These are phyloP conservation scores for Dittrichia graveolens DNA, from an alignment of 129 eudicot species.

Conservation along the genomic window DNA sequence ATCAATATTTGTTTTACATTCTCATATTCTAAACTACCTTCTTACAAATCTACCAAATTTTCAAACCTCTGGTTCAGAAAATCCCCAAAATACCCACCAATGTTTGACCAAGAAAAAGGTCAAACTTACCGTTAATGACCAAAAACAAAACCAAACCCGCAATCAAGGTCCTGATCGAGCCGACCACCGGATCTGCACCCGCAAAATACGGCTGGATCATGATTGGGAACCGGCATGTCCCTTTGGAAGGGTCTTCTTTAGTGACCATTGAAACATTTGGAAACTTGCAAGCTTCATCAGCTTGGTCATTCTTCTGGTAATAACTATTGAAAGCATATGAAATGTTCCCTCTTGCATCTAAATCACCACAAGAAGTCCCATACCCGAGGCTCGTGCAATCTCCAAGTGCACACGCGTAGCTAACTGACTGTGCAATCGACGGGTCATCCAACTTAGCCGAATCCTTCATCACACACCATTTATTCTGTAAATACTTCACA, in stretches of 20 bases:
- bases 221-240: slow-evolving; percentile 55
- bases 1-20: slow-evolving; percentile 7
- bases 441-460: slow-evolving; percentile 54
- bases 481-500: slow-evolving; percentile 45
- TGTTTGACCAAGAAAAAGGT: slow-evolving; percentile 15
- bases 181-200: slow-evolving; percentile 50
- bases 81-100: slow-evolving; percentile 21
- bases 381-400: slow-evolving; percentile 79
- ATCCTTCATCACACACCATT: slow-evolving; percentile 72
- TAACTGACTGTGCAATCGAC: slow-evolving; percentile 52
- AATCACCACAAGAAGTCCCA: slow-evolving; percentile 57
- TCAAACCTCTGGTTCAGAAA: background rate
- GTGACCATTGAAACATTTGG: slow-evolving; percentile 58
- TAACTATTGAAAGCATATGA: slow-evolving; percentile 80
- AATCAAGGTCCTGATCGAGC: slow-evolving; percentile 16
- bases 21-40: slow-evolving; percentile 18
- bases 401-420: slow-evolving; percentile 70
- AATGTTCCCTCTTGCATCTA: slow-evolving; percentile 51
- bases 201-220: slow-evolving; percentile 50
- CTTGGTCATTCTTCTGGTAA: slow-evolving; percentile 62
- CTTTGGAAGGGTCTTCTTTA: slow-evolving; percentile 54
- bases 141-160: slow-evolving; percentile 18
- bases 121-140: slow-evolving; percentile 16
- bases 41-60: slow-evolving; percentile 26
- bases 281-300: slow-evolving; percentile 59